A percentile compares a stretch with the other conserved stretches of the same genome.
These are phyloP conservation scores for Haematococcus lacustris DNA, from an alignment of 139 green algal species.

Conservation along the genomic window DNA sequence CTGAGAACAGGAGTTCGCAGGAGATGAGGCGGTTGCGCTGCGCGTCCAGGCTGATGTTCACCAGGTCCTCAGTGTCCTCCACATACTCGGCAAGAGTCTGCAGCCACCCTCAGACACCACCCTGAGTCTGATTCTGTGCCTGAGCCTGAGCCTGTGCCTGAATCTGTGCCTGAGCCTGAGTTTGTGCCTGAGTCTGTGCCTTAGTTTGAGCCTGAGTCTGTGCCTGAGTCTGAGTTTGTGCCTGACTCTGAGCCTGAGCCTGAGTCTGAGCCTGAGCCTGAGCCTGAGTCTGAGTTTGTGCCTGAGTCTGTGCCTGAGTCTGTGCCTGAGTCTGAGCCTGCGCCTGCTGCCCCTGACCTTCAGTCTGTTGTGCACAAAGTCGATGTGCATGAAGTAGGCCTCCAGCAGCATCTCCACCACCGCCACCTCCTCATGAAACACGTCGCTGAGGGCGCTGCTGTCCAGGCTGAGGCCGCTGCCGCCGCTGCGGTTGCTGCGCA, in stretches of 20 bases:
- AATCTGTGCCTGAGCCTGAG: too few species aligned
- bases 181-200: too few species aligned
- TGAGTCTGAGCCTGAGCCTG: too few species aligned
- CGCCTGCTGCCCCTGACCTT: conserved; percentile 57
- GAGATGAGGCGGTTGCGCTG: conserved; percentile 54
- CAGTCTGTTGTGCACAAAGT: conserved; percentile 59
- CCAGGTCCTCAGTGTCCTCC: conserved; percentile 41
- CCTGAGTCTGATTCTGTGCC: too few species aligned
- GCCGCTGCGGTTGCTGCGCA: not conserved
- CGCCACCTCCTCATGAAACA: conserved; percentile 34
- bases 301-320: too few species aligned
- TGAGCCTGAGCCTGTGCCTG: too few species aligned
- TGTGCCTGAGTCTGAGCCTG: too few species aligned
- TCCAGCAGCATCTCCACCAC: conserved; percentile 65
- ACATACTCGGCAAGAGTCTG: conserved; percentile 34
- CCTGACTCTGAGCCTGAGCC: too few species aligned
- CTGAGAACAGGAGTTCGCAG: conserved; percentile 4
- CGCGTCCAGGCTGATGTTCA: conserved; percentile 83
- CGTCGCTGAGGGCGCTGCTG: conserved; percentile 2
- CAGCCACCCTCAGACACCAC: too few species aligned
- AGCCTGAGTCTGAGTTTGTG: too few species aligned
- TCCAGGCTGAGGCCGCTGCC: not conserved
- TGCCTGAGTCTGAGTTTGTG: too few species aligned
- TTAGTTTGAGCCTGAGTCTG: too few species aligned
- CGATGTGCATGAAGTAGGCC: conserved; percentile 44